A percentile compares a stretch with the other conserved stretches of the same genome.
phyloP scores from a whole-genome alignment of 2,329 filamentous ascomycete species.

The Fusarium staphyleae region DNA sequence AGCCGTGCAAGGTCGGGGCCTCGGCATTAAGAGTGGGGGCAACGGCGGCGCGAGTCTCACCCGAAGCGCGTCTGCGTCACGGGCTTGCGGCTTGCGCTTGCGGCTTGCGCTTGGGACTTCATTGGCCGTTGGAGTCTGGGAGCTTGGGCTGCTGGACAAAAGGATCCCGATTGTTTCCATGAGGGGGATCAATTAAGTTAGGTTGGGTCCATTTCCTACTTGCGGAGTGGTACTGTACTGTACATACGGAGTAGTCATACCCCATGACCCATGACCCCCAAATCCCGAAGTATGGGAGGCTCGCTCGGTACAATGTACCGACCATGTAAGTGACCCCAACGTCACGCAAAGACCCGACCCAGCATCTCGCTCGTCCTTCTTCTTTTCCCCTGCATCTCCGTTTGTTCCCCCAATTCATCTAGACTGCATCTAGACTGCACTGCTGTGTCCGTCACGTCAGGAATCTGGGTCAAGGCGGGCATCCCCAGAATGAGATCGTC shows the following conservation, averaged over 20 bases:
- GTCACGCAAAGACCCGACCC: constrained; percentile 24
- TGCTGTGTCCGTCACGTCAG: not conserved
- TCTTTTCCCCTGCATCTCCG: constrained; percentile 15
- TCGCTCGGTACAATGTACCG: not conserved
- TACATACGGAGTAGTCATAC: no score
- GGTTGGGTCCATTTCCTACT: no score
- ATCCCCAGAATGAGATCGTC: constrained; percentile 31
- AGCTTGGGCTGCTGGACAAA: constrained; percentile 13
- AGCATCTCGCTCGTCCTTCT: not conserved
- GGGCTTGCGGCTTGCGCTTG: constrained; percentile 22
- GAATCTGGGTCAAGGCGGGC: constrained; percentile 3
- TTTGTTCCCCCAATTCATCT: not conserved
- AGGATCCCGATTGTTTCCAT: constrained; percentile 25
- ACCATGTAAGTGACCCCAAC: constrained; percentile 25
- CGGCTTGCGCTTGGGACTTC: no score
- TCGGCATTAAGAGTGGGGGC: constrained; percentile 40
- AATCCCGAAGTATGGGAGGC: not conserved
- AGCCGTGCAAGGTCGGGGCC: constrained; percentile 36
- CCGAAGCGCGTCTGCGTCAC: not conserved
- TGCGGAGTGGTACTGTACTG: no score
- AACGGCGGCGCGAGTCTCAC: constrained; percentile 12
- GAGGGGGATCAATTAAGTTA: not conserved
- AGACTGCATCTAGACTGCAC: not conserved
- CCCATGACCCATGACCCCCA: not conserved
- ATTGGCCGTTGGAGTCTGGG: constrained; percentile 19